Conservation (phyloP, 257 asterid genomes). For the Jacaranda mimosifolia region DNA sequence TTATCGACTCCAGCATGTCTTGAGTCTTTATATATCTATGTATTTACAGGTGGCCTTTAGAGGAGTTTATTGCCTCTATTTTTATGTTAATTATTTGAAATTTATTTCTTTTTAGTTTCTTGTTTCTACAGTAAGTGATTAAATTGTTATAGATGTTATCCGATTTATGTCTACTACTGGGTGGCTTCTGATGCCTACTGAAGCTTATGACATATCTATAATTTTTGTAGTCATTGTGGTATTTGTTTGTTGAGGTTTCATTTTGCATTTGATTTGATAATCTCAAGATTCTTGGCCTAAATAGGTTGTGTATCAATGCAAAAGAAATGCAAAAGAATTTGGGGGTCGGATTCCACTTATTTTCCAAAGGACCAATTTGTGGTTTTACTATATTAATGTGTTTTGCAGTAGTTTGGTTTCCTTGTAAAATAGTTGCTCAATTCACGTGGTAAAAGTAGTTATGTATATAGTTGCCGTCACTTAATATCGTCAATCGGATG, state of each 20-base stretch:
- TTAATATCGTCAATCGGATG: no score
- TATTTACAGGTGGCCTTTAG: conserved; percentile 10
- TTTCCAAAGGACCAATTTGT: no score
- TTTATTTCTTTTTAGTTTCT: not conserved
- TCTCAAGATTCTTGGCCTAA: not conserved
- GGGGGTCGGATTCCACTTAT: not conserved
- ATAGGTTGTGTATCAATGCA: not conserved
- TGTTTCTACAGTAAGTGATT: not conserved
- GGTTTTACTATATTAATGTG: no score
- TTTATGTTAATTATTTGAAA: conserved; percentile 2
- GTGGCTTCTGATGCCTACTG: not conserved
- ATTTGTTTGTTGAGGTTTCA: not conserved
- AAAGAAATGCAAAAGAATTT: no score
- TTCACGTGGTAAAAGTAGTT: no score
- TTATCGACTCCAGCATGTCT: conserved; percentile 1
- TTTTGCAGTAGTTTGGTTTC: no score
- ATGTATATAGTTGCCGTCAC: no score
- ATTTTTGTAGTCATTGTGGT: not conserved
- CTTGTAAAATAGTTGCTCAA: no score
- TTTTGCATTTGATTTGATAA: not conserved
- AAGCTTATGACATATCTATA: not conserved
- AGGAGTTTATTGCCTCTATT: conserved; percentile 10
- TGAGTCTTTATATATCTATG: conserved; percentile 8
- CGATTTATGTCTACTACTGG: not conserved
- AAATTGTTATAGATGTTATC: not conserved